These are phyloP conservation scores for Daldinia grandis DNA, from an alignment of 495 filamentous ascomycete genomes.

Conservation along the genomic window DNA sequence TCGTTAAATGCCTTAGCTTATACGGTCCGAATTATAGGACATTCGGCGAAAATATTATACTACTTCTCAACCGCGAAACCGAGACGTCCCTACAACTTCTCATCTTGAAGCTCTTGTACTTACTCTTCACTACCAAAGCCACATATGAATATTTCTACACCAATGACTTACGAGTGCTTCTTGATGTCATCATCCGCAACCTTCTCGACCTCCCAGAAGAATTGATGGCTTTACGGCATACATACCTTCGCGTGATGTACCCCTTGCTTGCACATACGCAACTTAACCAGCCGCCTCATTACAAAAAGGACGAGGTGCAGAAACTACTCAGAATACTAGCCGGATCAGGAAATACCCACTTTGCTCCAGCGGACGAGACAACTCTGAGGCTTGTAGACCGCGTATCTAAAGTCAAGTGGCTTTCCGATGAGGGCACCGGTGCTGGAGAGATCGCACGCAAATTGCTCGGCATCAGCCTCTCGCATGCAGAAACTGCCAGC, in stretches of 20 bases:
- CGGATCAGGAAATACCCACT: conserved; percentile 73
- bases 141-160: conserved; percentile 99
- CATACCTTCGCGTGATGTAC: conserved; percentile 95
- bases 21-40: conserved; percentile 85
- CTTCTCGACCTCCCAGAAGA: conserved; percentile 90
- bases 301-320: conserved; percentile 88
- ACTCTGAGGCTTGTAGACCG: conserved; percentile 84
- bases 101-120: conserved; percentile 92
- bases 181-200: conserved; percentile 96
- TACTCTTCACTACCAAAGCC: conserved; percentile 88
- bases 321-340: conserved; percentile 75
- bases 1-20: conserved; percentile 86
- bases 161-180: conserved; percentile 91
- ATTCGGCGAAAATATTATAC: conserved; percentile 97
- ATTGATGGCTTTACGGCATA: conserved; percentile 82
- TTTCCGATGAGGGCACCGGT: conserved; percentile 57
- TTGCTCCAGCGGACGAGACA: conserved; percentile 89
- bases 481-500: conserved; percentile 57
- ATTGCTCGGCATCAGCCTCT: conserved; percentile 60
- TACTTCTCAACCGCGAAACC: conserved; percentile 93
- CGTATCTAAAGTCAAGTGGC: conserved; percentile 85
- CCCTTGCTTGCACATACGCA: conserved; percentile 92
- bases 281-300: conserved; percentile 81
- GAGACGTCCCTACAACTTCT: conserved; percentile 92
- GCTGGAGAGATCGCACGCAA: conserved; percentile 57